Evolutionary conservation across 2,329 filamentous ascomycete genomes (phyloP).

Genomic region (Thelonectria olida): DNA sequence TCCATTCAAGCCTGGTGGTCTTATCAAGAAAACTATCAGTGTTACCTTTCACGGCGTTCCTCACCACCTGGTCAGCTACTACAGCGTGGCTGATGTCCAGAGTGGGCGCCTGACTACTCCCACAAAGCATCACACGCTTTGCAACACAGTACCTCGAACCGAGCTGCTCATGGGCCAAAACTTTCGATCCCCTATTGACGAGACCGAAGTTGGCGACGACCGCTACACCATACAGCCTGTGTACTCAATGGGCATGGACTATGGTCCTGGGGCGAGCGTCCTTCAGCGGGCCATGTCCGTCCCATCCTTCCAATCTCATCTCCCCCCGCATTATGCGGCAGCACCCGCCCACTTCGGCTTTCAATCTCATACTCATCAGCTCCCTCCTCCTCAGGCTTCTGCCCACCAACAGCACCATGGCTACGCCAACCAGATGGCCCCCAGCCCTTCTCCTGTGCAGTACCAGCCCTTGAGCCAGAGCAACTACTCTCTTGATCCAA

Average conservation of each 20-base stretch:
- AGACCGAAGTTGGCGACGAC: constrained; percentile 53
- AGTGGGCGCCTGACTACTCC: constrained; percentile 67
- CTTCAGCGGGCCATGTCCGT: constrained; percentile 40
- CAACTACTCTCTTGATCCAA: constrained; percentile 36
- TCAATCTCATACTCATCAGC: constrained; percentile 8
- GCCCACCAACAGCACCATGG: constrained; percentile 15
- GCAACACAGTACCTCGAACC: constrained; percentile 60
- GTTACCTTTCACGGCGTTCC: constrained; percentile 77
- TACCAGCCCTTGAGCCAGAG: constrained; percentile 21
- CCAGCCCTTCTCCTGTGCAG: constrained; percentile 25
- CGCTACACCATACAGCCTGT: constrained; percentile 19
- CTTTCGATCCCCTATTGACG: constrained; percentile 73
- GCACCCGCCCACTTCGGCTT: constrained; percentile 22
- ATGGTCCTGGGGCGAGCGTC: constrained; percentile 22
- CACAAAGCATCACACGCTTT: constrained; percentile 52
- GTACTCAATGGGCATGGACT: constrained; percentile 23
- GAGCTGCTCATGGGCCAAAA: constrained; percentile 70
- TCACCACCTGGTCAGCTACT: constrained; percentile 91
- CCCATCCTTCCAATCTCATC: constrained; percentile 31
- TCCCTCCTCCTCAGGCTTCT: constrained; percentile 10
- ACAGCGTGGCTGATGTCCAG: constrained; percentile 82
- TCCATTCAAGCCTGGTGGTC: constrained; percentile 81
- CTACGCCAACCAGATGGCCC: constrained; percentile 24
- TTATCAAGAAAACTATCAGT: constrained; percentile 94
- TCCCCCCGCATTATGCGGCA: constrained; percentile 8